Conservation (phyloP, 805 yeast genomes). For the Metschnikowia peoriensis region DNA sequence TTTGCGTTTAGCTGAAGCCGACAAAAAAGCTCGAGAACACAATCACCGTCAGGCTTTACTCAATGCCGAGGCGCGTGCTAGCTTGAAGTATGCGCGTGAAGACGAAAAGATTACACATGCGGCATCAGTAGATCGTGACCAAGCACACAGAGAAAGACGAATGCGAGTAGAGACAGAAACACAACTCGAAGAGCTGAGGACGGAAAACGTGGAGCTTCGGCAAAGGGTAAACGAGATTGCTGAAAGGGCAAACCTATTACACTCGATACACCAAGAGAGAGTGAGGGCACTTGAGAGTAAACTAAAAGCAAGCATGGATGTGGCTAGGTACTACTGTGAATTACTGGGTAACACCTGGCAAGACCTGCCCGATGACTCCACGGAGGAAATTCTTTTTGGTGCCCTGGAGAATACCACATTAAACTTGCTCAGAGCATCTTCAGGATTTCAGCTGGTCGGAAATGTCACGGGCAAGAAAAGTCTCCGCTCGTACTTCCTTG, state of each 20-base stretch:
- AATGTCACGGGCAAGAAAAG: not conserved
- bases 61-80: not conserved
- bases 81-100: not conserved
- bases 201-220: constrained; percentile 7
- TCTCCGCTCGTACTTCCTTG: constrained; percentile 16
- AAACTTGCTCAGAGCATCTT: constrained; percentile 7
- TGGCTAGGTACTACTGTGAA: constrained; percentile 8
- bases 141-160: not conserved
- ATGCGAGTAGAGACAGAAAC: not conserved
- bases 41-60: not conserved
- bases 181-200: constrained; percentile 1
- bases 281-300: constrained; percentile 7
- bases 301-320: constrained; percentile 9
- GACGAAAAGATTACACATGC: not conserved
- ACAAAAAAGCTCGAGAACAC: not conserved
- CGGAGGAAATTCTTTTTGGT: constrained; percentile 12
- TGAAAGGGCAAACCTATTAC: constrained; percentile 6
- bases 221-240: constrained; percentile 7
- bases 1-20: not conserved
- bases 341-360: not conserved
- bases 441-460: not conserved
- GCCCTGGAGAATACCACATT: constrained; percentile 8
- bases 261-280: constrained; percentile 9
- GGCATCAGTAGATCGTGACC: not conserved
- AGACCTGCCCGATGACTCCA: constrained; percentile 5